Evolutionary conservation across 1,139 yeast species (phyloP).

Genomic region (Zygoascus hellenicus): DNA sequence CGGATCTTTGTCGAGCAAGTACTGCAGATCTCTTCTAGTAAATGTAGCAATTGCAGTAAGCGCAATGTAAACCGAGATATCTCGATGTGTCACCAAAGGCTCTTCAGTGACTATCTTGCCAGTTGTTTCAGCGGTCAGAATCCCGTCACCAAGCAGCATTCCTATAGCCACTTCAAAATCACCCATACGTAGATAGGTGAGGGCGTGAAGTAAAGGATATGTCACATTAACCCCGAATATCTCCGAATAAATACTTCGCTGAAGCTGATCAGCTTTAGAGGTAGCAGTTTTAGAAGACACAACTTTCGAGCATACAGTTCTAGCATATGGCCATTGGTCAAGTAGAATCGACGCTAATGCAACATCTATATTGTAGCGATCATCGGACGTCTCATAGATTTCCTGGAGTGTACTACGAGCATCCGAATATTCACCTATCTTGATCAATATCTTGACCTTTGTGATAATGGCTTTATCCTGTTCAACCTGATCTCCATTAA

Average conservation of each 20-base stretch:
- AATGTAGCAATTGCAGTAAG: slow-evolving; percentile 25
- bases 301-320: slow-evolving; percentile 5
- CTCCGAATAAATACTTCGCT: no score
- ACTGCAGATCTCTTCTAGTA: slow-evolving; percentile 22
- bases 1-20: slow-evolving; percentile 40
- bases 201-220: slow-evolving; percentile 10
- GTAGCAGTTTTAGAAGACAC: background rate
- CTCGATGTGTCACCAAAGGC: slow-evolving; percentile 10
- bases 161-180: slow-evolving; percentile 14
- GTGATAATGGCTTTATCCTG: slow-evolving; percentile 6
- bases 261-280: no score
- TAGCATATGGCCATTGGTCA: slow-evolving; percentile 12
- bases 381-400: slow-evolving; percentile 1
- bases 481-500: slow-evolving; percentile 2
- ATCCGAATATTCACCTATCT: slow-evolving; percentile 10
- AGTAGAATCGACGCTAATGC: background rate
- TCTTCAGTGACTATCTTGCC: background rate
- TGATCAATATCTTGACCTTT: slow-evolving; percentile 10
- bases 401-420: slow-evolving; percentile 13
- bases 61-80: slow-evolving; percentile 21
- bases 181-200: slow-evolving; percentile 10
- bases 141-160: slow-evolving; percentile 4
- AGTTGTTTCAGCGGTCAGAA: slow-evolving; percentile 4
- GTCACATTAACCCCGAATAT: no score
- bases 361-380: background rate